These are phyloP conservation scores for Diplotaxis tenuifolia DNA, from an alignment of 345 rosid genomes.

Conservation along the genomic window DNA sequence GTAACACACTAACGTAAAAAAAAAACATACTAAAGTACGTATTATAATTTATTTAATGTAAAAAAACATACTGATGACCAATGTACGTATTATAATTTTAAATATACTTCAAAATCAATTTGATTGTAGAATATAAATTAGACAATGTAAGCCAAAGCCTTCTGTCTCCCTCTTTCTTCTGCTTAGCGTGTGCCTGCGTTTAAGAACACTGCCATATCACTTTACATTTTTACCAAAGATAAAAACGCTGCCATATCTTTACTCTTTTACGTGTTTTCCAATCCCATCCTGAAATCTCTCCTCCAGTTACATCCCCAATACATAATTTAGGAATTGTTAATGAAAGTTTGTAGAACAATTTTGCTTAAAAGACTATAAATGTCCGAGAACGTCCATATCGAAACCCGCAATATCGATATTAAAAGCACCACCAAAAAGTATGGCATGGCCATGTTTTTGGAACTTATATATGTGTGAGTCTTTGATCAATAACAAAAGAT, in stretches of 20 bases:
- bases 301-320: background rate
- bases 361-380: background rate
- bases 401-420: background rate
- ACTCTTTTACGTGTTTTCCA: constrained; percentile 30
- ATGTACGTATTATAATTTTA: background rate
- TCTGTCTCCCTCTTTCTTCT: constrained; percentile 37
- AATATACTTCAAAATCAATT: background rate
- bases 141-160: constrained; percentile 13
- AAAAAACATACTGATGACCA: background rate
- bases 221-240: no score
- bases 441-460: background rate
- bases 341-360: background rate
- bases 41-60: no score
- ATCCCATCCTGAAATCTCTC: constrained; percentile 9
- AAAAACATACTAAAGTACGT: background rate
- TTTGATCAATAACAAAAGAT: no score
- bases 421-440: constrained; percentile 4
- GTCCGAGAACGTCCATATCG: background rate
- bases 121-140: background rate
- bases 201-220: constrained; percentile 19
- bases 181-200: constrained; percentile 29
- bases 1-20: background rate
- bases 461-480: background rate
- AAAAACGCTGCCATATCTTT: constrained; percentile 32
- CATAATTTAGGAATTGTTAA: background rate